Base-by-base conservation (phyloP, 192 early-diverging fungal genomes). In the Haplosporangium gracile region DNA sequence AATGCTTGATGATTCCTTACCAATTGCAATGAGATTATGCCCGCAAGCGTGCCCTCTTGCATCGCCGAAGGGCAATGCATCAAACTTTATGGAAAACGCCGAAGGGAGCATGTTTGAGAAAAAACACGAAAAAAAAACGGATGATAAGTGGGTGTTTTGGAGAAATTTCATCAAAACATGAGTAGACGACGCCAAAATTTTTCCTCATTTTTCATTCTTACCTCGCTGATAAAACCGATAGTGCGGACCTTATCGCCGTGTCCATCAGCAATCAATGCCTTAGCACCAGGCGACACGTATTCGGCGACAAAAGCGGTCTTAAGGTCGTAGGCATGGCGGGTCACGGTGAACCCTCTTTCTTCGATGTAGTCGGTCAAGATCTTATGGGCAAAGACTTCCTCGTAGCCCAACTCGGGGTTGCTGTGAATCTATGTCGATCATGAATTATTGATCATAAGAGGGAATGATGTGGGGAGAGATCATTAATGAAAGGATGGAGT, bases 11-110 rank as follows among this genome's bases (percentile, higher is more conserved):
- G 49, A 0, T 57, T 24, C n/a, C 26, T 57, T 57, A 57, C 55
- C 83, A 68, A 95, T 93, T 2, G 94, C 94, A 75, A 96, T 96
- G 69, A 95, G 77, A 77, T 95, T 95, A 81, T 96, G 93, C 26
- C 94, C 94, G 71, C 93, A 95, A 20, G 89, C 93, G 40, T 95
- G 91, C 18, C 49, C 49, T 5, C 20, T 51, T 22, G 49, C 49
- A 51, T 51, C 49, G 7, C 95, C 93, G 24, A 95, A 89, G 5
- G 94, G 94, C 38, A 95, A 77, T 16, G 94, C 93, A 83, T 95
- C 94, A 72, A 91, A 94, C 80, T 95, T 92, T 32, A 92, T 92
- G 51, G 91, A 90, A 65, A 93, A n/a, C 4, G 0, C 15, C 16
- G 2, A 55, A 57, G n/a, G 22, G n/a, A 26, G 55, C n/a, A 26